Conservation (phyloP, 441 rosid species). For the Aleurites moluccanus region DNA sequence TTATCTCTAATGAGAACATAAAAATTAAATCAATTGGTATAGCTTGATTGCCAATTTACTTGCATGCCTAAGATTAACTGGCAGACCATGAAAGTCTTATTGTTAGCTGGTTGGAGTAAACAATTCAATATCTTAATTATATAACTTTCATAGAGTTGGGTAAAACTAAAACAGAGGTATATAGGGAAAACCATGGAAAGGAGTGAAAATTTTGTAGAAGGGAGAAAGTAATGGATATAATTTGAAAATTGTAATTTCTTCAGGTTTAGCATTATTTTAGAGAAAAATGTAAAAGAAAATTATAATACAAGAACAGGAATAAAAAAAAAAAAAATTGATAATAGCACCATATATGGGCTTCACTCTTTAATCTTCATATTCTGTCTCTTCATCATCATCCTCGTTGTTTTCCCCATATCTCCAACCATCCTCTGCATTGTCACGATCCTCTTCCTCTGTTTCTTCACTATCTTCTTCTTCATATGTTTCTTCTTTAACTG, state of each 20-base stretch:
- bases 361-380: slow-evolving; percentile 65
- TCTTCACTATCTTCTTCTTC: slow-evolving; percentile 93
- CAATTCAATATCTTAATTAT: too few relatives aligned
- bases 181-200: too few relatives aligned
- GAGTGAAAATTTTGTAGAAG: not conserved
- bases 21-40: too few relatives aligned
- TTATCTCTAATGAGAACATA: too few relatives aligned
- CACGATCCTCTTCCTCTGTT: slow-evolving; percentile 73
- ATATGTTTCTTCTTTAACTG: slow-evolving; percentile 48
- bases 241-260: not conserved
- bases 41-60: too few relatives aligned
- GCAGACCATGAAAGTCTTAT: too few relatives aligned
- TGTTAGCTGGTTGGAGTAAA: too few relatives aligned
- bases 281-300: not conserved
- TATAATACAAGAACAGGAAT: not conserved
- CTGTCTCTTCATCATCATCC: slow-evolving; percentile 92
- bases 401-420: slow-evolving; percentile 68
- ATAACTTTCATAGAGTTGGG: too few relatives aligned
- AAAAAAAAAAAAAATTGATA: too few relatives aligned
- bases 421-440: slow-evolving; percentile 81
- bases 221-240: too few relatives aligned
- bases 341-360: not conserved
- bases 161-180: too few relatives aligned
- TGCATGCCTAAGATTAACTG: too few relatives aligned
- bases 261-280: not conserved